Evolutionary conservation across 1,139 yeast species (phyloP), one percentile per base, ranked within the genome.

Genomic region (Yamadazyma dendronema): DNA sequence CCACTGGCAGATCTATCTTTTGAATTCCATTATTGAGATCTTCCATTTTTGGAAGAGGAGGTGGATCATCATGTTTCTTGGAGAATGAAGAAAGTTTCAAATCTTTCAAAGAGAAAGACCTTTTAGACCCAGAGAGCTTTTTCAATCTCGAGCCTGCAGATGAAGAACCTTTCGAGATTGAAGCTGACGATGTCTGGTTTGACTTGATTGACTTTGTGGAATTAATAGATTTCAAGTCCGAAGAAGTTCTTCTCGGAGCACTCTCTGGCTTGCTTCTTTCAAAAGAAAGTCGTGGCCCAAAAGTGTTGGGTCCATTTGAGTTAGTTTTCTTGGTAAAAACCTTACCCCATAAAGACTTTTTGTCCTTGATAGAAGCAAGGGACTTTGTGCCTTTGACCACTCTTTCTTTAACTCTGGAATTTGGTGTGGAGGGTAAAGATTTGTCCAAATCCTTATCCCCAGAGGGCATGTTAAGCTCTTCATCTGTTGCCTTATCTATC

Each of bases 91-190:
- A 37, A 23, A 47, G 28, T 35, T 40, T 46, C 35, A 39, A 40
- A 34, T 48, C 49, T 12, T 38, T 35, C 25, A 47, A 42, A 10
- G 52, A 48, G 30, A 48, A 48, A 22, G 34, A 40, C 28, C 40
- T 35, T 31, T 41, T 44, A 6, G 41, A 30, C 2, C 34, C 25
- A 8, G 41, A 13, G 14, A 44, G 26, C 28, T 43, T 46, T 34
- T 44, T 48, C 28, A 36, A 36, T 30, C 33, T 42, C 8, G 34
- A 27, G 10, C 34, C 9, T 4, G 21, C 22, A 4, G 32, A 5
- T 6, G 28, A 19, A 19, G 22, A 6, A 4, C 7, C 24, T 17
- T 17, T 17, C n/a, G 22, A 6, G 31, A 6, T 9, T 28, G 17
- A 21, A 21, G 7, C 23, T 7, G 7, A 7, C 23, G 10, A 10